A percentile compares a stretch with the other conserved stretches of the same genome.
These are phyloP conservation scores for Monosporascus sp. DNA, from an alignment of 2,329 filamentous ascomycete genomes.

Conservation along the genomic window DNA sequence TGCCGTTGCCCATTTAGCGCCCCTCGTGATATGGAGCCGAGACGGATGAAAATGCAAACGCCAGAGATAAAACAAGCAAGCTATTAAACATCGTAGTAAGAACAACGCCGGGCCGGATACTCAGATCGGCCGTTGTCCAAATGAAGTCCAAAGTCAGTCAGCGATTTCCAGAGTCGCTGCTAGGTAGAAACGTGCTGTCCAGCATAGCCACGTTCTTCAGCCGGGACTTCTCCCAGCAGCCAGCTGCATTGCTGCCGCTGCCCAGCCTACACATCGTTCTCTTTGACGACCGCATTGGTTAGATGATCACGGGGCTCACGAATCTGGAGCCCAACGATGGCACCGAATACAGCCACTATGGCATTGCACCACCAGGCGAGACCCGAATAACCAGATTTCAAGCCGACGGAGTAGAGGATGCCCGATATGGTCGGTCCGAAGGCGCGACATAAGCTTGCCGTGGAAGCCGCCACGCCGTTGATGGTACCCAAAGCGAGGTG, in stretches of 20 bases:
- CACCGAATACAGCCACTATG: conserved; percentile 68
- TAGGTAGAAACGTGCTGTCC: not conserved
- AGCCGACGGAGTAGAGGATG: conserved; percentile 73
- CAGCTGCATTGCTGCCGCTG: conserved; percentile 7
- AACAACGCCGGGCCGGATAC: conserved; percentile 4
- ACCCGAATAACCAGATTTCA: conserved; percentile 76
- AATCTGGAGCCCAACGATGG: conserved; percentile 70
- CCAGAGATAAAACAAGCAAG: conserved; percentile 11
- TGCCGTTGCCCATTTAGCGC: conserved; percentile 8
- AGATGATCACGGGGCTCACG: conserved; percentile 52
- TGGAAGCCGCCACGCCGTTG: conserved; percentile 87
- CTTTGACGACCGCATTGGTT: conserved; percentile 34
- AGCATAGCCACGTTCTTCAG: not conserved
- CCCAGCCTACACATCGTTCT: conserved; percentile 26
- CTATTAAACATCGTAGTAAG: conserved; percentile 18
- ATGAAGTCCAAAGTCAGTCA: not conserved
- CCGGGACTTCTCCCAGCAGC: conserved; percentile 2
- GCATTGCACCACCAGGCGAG: conserved; percentile 92
- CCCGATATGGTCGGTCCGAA: conserved; percentile 88
- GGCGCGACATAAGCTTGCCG: conserved; percentile 81
- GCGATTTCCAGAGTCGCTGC: not conserved
- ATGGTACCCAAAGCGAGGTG: conserved; percentile 82
- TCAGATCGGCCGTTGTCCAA: not conserved
- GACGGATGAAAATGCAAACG: conserved; percentile 1
- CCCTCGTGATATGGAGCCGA: conserved; percentile 6